Conservation (phyloP, 768 basidiomycete genomes). For the Hericium rajendrae region DNA sequence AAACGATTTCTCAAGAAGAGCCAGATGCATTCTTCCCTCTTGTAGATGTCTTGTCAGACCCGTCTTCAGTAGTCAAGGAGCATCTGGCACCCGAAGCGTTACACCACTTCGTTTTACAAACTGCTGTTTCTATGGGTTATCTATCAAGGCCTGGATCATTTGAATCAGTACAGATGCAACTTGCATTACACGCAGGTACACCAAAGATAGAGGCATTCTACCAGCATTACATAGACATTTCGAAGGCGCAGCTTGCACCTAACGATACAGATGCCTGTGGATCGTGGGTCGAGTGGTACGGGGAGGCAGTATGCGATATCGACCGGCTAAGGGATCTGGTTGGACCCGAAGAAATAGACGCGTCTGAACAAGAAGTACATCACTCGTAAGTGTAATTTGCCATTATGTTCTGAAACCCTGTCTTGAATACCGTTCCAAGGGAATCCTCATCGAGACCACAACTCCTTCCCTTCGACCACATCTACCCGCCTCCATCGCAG, state of each 20-base stretch:
- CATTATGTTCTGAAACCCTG: background rate
- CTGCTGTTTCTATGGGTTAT: slow-evolving; percentile 36
- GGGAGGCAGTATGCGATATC: slow-evolving; percentile 58
- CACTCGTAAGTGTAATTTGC: slow-evolving; percentile 19
- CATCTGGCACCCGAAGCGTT: slow-evolving; percentile 38
- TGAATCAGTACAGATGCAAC: slow-evolving; percentile 55
- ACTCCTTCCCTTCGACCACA: slow-evolving; percentile 70
- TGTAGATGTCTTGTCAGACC: slow-evolving; percentile 53
- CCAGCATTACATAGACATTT: slow-evolving; percentile 47
- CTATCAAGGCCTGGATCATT: slow-evolving; percentile 41
- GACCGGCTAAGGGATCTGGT: slow-evolving; percentile 47
- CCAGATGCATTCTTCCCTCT: slow-evolving; percentile 68
- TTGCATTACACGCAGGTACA: slow-evolving; percentile 68
- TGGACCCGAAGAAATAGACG: slow-evolving; percentile 39
- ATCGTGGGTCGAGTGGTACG: slow-evolving; percentile 84
- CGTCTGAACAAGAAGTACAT: slow-evolving; percentile 18
- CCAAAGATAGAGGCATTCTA: slow-evolving; percentile 83
- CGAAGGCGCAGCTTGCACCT: slow-evolving; percentile 18
- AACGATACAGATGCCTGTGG: slow-evolving; percentile 33
- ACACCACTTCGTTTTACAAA: slow-evolving; percentile 44
- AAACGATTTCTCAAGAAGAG: slow-evolving; percentile 69
- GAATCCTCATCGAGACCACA: slow-evolving; percentile 33
- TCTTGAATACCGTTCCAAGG: slow-evolving; percentile 4
- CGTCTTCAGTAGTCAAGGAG: slow-evolving; percentile 27
- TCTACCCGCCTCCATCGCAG: slow-evolving; percentile 42